Evolutionary conservation across 2,329 filamentous ascomycete genomes (phyloP).

Genomic region (Cercospora sojina): DNA sequence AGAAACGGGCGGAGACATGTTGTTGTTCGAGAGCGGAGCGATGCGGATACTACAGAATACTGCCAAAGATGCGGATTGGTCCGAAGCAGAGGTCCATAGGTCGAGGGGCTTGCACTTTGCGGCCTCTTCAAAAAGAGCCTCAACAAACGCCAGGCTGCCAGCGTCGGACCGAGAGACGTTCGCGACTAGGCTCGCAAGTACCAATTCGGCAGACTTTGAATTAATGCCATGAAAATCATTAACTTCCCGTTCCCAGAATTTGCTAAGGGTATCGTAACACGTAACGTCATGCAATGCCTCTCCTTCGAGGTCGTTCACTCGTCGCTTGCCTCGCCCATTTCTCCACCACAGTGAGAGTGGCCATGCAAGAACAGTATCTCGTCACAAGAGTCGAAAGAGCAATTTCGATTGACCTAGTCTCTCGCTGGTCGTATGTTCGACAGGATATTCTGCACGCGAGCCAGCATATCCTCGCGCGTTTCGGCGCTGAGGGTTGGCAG

Average conservation of each 20-base stretch:
- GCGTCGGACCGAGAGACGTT: background rate
- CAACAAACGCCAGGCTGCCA: background rate
- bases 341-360: background rate
- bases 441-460: background rate
- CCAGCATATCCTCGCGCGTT: background rate
- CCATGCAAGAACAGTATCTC: background rate
- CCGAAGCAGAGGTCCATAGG: background rate
- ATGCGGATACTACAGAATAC: background rate
- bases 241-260: background rate
- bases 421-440: constrained; percentile 60
- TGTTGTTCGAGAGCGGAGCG: background rate
- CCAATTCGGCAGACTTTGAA: background rate
- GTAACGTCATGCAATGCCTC: background rate
- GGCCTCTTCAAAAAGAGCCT: background rate
- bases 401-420: constrained; percentile 15
- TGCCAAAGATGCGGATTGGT: background rate
- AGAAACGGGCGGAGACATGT: background rate
- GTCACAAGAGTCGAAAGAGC: background rate
- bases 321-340: background rate
- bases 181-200: background rate
- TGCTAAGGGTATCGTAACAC: background rate
- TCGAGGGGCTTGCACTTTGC: background rate
- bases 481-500: constrained; percentile 55
- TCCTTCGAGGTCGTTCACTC: background rate
- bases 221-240: background rate